A percentile compares a stretch with the other conserved stretches of the same genome.
These are phyloP conservation scores for Penicillium arizonense DNA, from an alignment of 495 filamentous ascomycete genomes.

Conservation along the genomic window DNA sequence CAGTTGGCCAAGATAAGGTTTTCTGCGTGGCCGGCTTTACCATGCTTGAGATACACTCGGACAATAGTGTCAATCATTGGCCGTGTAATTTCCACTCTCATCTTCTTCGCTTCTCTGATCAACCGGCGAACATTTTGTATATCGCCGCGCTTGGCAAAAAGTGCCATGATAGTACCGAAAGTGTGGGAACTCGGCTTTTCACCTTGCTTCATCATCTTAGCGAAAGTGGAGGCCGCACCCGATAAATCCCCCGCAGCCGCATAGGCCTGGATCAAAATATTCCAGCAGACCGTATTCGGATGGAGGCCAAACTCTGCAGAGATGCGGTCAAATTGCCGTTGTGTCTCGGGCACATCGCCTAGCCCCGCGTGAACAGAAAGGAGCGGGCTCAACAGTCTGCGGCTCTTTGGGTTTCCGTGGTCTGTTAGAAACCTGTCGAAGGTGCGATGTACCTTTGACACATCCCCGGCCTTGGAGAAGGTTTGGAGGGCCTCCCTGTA, in stretches of 20 bases:
- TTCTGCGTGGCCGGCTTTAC: slow-evolving; percentile 59
- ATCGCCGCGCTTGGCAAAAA: slow-evolving; percentile 74
- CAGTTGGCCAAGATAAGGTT: slow-evolving; percentile 49
- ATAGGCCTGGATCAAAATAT: slow-evolving; percentile 74
- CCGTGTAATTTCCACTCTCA: slow-evolving; percentile 37
- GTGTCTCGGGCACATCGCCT: slow-evolving; percentile 58
- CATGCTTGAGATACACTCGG: slow-evolving; percentile 65
- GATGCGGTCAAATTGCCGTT: slow-evolving; percentile 59
- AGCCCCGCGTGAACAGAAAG: slow-evolving; percentile 65
- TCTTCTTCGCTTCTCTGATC: slow-evolving; percentile 51
- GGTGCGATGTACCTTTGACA: slow-evolving; percentile 24
- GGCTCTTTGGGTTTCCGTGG: slow-evolving; percentile 33
- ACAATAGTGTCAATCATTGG: slow-evolving; percentile 65
- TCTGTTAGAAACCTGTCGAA: slow-evolving; percentile 34
- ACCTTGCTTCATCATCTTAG: slow-evolving; percentile 45
- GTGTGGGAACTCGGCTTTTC: slow-evolving; percentile 56
- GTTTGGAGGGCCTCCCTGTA: slow-evolving; percentile 32
- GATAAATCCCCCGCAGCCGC: slow-evolving; percentile 62
- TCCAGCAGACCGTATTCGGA: slow-evolving; percentile 62
- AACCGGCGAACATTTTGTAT: slow-evolving; percentile 62
- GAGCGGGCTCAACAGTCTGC: slow-evolving; percentile 43
- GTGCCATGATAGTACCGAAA: slow-evolving; percentile 68
- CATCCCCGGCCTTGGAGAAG: slow-evolving; percentile 33
- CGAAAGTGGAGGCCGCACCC: slow-evolving; percentile 58
- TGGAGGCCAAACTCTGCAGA: slow-evolving; percentile 48